Conservation (phyloP, 192 early-diverging fungal genomes). For the Martensiomyces pterosporus region DNA sequence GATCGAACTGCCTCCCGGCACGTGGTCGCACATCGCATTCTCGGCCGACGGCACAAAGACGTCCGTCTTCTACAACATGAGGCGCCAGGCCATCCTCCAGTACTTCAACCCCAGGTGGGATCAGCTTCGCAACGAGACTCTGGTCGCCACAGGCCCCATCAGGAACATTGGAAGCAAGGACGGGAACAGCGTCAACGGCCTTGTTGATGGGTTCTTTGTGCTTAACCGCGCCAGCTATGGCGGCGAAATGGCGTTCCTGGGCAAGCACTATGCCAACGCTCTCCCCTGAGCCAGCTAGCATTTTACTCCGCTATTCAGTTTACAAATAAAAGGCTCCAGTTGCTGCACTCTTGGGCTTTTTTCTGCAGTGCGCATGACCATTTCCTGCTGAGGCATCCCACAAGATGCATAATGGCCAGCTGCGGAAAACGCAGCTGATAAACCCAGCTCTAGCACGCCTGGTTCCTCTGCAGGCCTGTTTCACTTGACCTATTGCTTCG, state of each 20-base stretch:
- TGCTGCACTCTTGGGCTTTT: too few relatives aligned
- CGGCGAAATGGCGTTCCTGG: conserved; percentile 42
- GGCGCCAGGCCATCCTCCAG: conserved; percentile 22
- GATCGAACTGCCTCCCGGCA: conserved; percentile 21
- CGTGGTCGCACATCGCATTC: conserved; percentile 42
- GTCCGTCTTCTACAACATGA: conserved; percentile 38
- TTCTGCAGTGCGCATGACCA: too few relatives aligned
- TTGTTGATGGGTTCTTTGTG: conserved; percentile 36
- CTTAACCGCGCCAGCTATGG: conserved; percentile 25
- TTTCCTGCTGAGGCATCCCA: too few relatives aligned
- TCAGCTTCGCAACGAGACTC: conserved; percentile 29
- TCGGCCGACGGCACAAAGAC: conserved; percentile 30
- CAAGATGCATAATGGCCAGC: too few relatives aligned
- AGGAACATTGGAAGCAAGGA: conserved; percentile 29
- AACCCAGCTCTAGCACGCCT: too few relatives aligned
- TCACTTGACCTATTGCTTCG: too few relatives aligned
- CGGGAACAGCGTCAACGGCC: conserved; percentile 35
- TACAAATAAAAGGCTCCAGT: too few relatives aligned
- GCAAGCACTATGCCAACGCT: conserved; percentile 32
- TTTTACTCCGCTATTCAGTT: too few relatives aligned
- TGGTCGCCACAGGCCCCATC: conserved; percentile 30
- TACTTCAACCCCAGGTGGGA: conserved; percentile 42
- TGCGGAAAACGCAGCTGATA: too few relatives aligned
- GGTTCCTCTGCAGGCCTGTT: too few relatives aligned
- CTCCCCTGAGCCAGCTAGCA: too few relatives aligned